A percentile compares a stretch with the other conserved stretches of the same genome.
Evolutionary conservation across 78 protist species (phyloP).

Genomic region (Andalucia godoyi): DNA sequence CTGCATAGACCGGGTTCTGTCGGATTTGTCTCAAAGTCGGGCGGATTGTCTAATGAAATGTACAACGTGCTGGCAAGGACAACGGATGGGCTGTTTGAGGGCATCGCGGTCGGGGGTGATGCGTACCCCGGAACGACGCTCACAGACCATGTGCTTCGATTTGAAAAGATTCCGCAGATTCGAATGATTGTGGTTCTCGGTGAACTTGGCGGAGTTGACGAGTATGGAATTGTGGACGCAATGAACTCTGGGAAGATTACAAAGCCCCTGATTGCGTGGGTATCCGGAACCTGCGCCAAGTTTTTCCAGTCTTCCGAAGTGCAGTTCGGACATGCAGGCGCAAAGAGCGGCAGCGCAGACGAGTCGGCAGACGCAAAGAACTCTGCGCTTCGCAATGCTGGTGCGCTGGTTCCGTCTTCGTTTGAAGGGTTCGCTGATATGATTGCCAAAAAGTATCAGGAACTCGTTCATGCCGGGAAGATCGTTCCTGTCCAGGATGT

Average conservation of each 20-base stretch:
- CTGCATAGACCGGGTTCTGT: conserved; percentile 85
- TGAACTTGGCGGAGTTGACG: conserved; percentile 87
- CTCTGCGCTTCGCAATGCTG: conserved; percentile 58
- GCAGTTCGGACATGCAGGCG: conserved; percentile 89
- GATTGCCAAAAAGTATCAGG: conserved; percentile 13
- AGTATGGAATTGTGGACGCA: conserved; percentile 60
- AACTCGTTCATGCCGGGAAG: not conserved
- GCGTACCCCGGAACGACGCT: conserved; percentile 76
- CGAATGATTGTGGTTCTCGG: conserved; percentile 79
- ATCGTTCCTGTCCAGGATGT: conserved; percentile 18
- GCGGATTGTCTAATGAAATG: conserved; percentile 83
- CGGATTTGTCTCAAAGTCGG: conserved; percentile 72
- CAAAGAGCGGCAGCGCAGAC: conserved; percentile 34
- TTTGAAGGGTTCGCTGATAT: conserved; percentile 60
- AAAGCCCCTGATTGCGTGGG: conserved; percentile 86
- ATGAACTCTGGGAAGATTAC: conserved; percentile 59
- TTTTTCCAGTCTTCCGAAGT: conserved; percentile 29
- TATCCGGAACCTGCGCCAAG: conserved; percentile 79
- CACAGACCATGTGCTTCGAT: conserved; percentile 64
- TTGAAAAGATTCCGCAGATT: conserved; percentile 31
- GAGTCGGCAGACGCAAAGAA: conserved; percentile 79
- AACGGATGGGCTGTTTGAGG: conserved; percentile 84
- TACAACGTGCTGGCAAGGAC: conserved; percentile 69
- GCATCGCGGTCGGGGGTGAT: conserved; percentile 91
- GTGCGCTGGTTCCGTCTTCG: conserved; percentile 74